Evolutionary conservation across 1,284 basidiomycete species (phyloP), one percentile per base, ranked within the genome.

Genomic region (Irpex rosettiformis): DNA sequence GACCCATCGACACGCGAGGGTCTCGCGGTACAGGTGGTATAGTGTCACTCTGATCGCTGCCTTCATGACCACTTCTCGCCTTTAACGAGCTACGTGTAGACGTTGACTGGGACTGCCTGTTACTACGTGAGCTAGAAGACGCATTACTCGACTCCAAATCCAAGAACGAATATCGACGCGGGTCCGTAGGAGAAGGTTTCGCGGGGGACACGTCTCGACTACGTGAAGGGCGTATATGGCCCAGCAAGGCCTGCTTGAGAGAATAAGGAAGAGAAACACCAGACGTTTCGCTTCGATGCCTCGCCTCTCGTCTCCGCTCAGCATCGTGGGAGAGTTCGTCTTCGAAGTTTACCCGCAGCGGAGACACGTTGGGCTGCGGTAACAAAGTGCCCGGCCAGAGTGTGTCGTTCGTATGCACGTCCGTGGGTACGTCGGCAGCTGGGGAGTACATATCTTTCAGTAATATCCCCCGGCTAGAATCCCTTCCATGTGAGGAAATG

Each of bases 81-180:
- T 59, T 65, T 25, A 66, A 63, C 3, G 67, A 68, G 51, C 62
- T 64, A 4, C 64, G 59, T 7, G 67, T 69, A 28, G 59, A 65
- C 2, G 57, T 49, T 8, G 61, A 54, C 4, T 29, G 55, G 16
- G 67, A 69, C 56, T 67, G 66, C 4, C 68, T 58, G 29, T 63
- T 61, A 3, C 67, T 67, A 28, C 65, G 66, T 7, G 64, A 59
- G 40, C 55, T 57, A 18, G 58, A 60, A 27, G 66, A 64, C 18
- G 68, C 73, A 40, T 74, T 75, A 2, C 82, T 80, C 3, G 83
- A 82, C 28, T 72, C 73, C 56, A 87, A 77, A 66, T 87, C 86
- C 22, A 88, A 74, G 72, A 87, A 88, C 0, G 85, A 87, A 49
- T 75, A 72, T 29, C 71, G 73, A 24, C 27, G 18, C 11, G 13